Evolutionary conservation across 2,329 filamentous ascomycete genomes (phyloP).

Genomic region (Exophiala bonariae): DNA sequence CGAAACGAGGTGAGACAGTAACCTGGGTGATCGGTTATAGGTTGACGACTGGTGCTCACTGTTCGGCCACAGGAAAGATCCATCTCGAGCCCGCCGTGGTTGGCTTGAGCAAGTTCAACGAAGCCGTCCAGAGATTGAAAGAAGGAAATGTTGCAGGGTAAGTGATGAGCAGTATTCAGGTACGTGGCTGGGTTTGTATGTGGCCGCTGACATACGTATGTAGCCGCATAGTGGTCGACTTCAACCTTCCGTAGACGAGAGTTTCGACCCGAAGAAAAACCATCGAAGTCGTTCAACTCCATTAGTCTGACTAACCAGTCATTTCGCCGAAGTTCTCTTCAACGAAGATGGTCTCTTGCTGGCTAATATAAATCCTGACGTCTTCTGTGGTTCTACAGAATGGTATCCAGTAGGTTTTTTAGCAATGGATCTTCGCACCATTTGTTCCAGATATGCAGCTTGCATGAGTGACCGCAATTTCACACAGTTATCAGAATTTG

Average conservation of each 20-base stretch:
- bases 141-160: constrained; percentile 53
- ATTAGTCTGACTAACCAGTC: too few species aligned
- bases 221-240: constrained; percentile 19
- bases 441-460: constrained; percentile 13
- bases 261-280: not conserved
- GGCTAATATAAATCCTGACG: too few species aligned
- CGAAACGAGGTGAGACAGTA: constrained; percentile 50
- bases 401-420: too few species aligned
- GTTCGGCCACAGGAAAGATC: constrained; percentile 14
- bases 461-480: constrained; percentile 13
- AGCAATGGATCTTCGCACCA: constrained; percentile 13
- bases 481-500: constrained; percentile 6
- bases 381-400: too few species aligned
- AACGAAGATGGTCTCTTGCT: too few species aligned
- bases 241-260: constrained; percentile 11
- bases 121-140: constrained; percentile 53
- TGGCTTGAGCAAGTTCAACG: constrained; percentile 40
- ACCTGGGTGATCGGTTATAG: constrained; percentile 39
- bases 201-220: not conserved
- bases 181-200: too few species aligned
- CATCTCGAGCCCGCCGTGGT: constrained; percentile 14
- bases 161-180: too few species aligned
- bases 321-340: too few species aligned
- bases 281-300: too few species aligned
- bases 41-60: not conserved